A percentile compares a stretch with the other conserved stretches of the same genome.
phyloP scores from a whole-genome alignment of 1,284 basidiomycete genomes.

The Vanrija sp. region DNA sequence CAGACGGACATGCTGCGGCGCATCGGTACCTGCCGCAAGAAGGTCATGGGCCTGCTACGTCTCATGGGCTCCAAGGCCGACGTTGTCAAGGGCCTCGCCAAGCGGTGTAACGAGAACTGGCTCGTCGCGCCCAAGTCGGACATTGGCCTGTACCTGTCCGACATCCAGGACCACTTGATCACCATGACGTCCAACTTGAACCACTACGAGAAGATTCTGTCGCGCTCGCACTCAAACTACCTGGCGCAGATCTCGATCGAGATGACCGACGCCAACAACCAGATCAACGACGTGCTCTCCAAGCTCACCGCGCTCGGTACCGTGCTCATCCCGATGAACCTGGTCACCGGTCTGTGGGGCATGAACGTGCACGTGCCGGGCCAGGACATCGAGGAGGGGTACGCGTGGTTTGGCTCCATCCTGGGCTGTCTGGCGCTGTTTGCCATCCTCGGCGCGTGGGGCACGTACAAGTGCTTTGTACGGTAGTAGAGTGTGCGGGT shows the following conservation, averaged over 20 bases:
- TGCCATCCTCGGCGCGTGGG: slow-evolving; percentile 73
- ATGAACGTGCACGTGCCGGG: slow-evolving; percentile 66
- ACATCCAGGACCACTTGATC: slow-evolving; percentile 96
- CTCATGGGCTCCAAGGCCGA: slow-evolving; percentile 99
- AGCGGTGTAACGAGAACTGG: slow-evolving; percentile 98
- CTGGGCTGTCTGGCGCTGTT: slow-evolving; percentile 71
- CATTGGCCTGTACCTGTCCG: slow-evolving; percentile 92
- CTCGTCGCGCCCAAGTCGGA: slow-evolving; percentile 95
- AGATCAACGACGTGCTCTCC: slow-evolving; percentile 98
- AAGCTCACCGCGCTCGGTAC: slow-evolving; percentile 98
- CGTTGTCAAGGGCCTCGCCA: slow-evolving; percentile 97
- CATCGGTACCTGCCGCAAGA: slow-evolving; percentile 97
- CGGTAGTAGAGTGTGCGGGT: neutral
- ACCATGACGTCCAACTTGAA: slow-evolving; percentile 97
- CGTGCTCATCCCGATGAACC: slow-evolving; percentile 92
- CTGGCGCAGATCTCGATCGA: slow-evolving; percentile 97
- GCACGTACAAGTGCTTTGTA: slow-evolving; percentile 52
- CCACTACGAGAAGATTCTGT: slow-evolving; percentile 98
- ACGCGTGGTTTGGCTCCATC: slow-evolving; percentile 78
- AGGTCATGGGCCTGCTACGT: slow-evolving; percentile 92
- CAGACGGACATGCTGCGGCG: slow-evolving; percentile 75
- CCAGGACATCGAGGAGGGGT: slow-evolving; percentile 56
- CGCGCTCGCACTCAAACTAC: slow-evolving; percentile 98
- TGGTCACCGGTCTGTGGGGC: slow-evolving; percentile 70
- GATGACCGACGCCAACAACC: slow-evolving; percentile 99